Conservation (phyloP, 345 rosid species). For the Trapa bicornis region DNA sequence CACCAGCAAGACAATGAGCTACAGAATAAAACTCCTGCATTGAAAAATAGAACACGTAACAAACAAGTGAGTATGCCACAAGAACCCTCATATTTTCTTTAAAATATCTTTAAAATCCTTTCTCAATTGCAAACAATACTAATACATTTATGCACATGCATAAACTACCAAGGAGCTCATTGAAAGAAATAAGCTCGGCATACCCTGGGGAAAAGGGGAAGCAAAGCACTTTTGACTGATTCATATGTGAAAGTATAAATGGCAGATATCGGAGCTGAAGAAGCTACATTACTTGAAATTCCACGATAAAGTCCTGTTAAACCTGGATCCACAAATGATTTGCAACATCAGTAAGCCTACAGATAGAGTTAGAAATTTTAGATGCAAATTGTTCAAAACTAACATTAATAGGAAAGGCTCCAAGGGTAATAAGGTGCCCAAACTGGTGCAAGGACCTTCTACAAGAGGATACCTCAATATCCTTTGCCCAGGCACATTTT, state of each 20-base stretch:
- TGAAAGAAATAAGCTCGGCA: slow-evolving; percentile 1
- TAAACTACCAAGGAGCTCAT: background rate
- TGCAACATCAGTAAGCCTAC: background rate
- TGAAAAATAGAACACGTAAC: background rate
- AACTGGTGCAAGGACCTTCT: background rate
- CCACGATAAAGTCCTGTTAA: slow-evolving; percentile 76
- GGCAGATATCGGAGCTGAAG: slow-evolving; percentile 91
- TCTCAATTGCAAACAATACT: background rate
- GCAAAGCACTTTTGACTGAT: slow-evolving; percentile 65
- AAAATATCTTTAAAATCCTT: background rate
- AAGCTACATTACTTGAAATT: slow-evolving; percentile 67
- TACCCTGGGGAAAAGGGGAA: slow-evolving; percentile 76
- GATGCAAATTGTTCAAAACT: background rate
- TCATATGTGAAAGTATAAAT: slow-evolving; percentile 81
- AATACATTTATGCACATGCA: background rate
- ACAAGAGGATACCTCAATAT: too few species aligned
- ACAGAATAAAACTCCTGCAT: slow-evolving; percentile 69
- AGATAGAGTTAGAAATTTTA: background rate
- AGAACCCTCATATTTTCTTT: background rate
- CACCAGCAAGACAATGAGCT: slow-evolving; percentile 82
- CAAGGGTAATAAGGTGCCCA: background rate
- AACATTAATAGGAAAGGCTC: background rate
- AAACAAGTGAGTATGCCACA: background rate
- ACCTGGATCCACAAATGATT: slow-evolving; percentile 29
- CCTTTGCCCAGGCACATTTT: background rate